Evolutionary conservation across 1,139 yeast species (phyloP).

Genomic region (Arxiozyma slooffiae): DNA sequence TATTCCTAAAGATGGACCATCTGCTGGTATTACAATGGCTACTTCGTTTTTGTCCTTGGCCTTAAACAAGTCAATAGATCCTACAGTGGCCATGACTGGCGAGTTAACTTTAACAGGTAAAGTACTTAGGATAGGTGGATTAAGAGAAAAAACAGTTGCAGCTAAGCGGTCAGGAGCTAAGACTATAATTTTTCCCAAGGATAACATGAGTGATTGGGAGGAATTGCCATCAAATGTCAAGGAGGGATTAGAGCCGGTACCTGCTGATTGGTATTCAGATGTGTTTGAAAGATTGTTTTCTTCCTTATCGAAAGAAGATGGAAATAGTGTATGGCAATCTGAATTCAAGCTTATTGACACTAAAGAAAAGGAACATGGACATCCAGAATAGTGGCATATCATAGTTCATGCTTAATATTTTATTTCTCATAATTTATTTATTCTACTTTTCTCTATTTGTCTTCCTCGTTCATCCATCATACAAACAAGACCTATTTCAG

Average conservation of each 20-base stretch:
- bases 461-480: not conserved
- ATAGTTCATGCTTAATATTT: not conserved
- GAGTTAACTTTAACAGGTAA: conserved; percentile 89
- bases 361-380: conserved; percentile 5
- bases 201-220: conserved; percentile 84
- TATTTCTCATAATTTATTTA: not conserved
- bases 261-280: conserved; percentile 90
- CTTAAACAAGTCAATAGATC: conserved; percentile 57
- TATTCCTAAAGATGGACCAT: conserved; percentile 94
- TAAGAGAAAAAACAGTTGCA: conserved; percentile 88
- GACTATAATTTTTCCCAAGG: conserved; percentile 87
- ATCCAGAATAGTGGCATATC: not conserved
- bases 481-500: no score
- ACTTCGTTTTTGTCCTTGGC: conserved; percentile 83
- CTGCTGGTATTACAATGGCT: conserved; percentile 94
- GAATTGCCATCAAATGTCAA: conserved; percentile 85
- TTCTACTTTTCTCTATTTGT: not conserved
- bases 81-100: conserved; percentile 93
- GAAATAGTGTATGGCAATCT: conserved; percentile 32
- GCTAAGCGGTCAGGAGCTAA: conserved; percentile 92
- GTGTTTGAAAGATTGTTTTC: conserved; percentile 68
- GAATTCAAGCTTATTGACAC: conserved; percentile 38
- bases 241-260: conserved; percentile 73
- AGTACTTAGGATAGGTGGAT: conserved; percentile 87
- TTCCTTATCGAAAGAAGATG: conserved; percentile 43